phyloP scores from a whole-genome alignment of 1,284 basidiomycete species.

The Microbotryum lychnidis-dioicae region DNA sequence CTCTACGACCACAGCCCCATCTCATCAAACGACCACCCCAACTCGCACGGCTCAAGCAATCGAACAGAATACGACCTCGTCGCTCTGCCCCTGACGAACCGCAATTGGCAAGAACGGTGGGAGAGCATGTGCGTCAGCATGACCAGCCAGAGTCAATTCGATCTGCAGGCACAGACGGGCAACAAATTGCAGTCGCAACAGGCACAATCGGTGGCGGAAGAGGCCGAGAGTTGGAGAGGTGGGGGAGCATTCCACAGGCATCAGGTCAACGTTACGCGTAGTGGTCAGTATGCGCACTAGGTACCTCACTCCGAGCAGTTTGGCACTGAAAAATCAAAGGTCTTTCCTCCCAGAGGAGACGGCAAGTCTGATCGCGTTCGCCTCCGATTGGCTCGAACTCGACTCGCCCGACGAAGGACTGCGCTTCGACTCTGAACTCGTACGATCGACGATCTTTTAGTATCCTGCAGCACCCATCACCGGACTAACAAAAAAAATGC shows the following conservation, averaged over 20 bases:
- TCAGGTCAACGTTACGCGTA: constrained; percentile 78
- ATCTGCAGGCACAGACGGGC: constrained; percentile 12
- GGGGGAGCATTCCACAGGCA: constrained; percentile 68
- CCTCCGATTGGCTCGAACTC: constrained; percentile 90
- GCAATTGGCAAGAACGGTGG: constrained; percentile 82
- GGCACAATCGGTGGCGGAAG: constrained; percentile 36
- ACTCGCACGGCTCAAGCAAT: constrained; percentile 9
- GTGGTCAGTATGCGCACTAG: constrained; percentile 53
- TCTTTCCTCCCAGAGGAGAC: constrained; percentile 60
- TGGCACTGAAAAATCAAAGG: not conserved
- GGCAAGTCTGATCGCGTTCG: constrained; percentile 63
- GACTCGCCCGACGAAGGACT: constrained; percentile 91
- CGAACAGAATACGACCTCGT: constrained; percentile 50
- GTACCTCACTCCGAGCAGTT: not conserved
- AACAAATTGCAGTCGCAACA: not conserved
- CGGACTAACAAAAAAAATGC: not conserved
- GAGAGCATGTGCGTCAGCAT: constrained; percentile 61
- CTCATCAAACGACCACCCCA: not conserved
- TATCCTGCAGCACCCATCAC: not conserved
- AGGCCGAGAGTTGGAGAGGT: constrained; percentile 81
- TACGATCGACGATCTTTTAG: constrained; percentile 44
- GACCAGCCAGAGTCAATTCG: constrained; percentile 21
- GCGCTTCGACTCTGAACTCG: constrained; percentile 89
- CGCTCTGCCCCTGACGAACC: constrained; percentile 77
- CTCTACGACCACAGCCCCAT: constrained; percentile 18